phyloP scores from a whole-genome alignment of 1,284 basidiomycete species.

The Exobasidium cylindrosporum region DNA sequence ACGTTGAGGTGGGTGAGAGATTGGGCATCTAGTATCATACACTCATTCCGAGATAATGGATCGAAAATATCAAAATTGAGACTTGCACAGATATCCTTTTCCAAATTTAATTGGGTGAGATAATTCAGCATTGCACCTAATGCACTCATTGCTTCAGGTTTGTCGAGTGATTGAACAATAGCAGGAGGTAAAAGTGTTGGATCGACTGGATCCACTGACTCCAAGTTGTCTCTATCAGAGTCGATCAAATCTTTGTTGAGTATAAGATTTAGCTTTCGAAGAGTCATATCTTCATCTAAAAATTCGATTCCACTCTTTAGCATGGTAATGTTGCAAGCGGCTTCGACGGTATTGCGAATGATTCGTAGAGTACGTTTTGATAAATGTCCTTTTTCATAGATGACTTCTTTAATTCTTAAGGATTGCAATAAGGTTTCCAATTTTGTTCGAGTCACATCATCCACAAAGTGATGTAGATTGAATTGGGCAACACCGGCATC shows the following conservation, averaged over 20 bases:
- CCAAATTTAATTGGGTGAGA: constrained; percentile 49
- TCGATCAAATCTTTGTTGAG: constrained; percentile 19
- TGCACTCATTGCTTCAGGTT: constrained; percentile 38
- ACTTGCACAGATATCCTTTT: constrained; percentile 49
- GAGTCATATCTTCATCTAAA: constrained; percentile 33
- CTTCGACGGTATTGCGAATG: constrained; percentile 39
- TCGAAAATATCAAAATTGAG: constrained; percentile 51
- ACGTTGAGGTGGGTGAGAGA: constrained; percentile 52
- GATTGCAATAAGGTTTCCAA: constrained; percentile 92
- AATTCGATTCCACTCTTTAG: constrained; percentile 48
- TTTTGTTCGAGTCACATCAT: constrained; percentile 86
- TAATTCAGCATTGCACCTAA: constrained; percentile 51
- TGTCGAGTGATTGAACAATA: constrained; percentile 38
- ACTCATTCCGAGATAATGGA: constrained; percentile 31
- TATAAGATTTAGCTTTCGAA: constrained; percentile 37
- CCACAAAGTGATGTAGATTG: constrained; percentile 81
- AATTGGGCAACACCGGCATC: constrained; percentile 97
- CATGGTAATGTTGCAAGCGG: constrained; percentile 48
- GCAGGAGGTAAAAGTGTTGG: constrained; percentile 34
- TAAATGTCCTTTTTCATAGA: constrained; percentile 77
- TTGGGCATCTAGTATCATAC: constrained; percentile 51
- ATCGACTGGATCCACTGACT: constrained; percentile 27
- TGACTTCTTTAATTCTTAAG: constrained; percentile 83
- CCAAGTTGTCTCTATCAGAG: constrained; percentile 10
- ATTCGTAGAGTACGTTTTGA: constrained; percentile 36